phyloP scores from a whole-genome alignment of 805 yeast species.

The Ogataea populi-albae region DNA sequence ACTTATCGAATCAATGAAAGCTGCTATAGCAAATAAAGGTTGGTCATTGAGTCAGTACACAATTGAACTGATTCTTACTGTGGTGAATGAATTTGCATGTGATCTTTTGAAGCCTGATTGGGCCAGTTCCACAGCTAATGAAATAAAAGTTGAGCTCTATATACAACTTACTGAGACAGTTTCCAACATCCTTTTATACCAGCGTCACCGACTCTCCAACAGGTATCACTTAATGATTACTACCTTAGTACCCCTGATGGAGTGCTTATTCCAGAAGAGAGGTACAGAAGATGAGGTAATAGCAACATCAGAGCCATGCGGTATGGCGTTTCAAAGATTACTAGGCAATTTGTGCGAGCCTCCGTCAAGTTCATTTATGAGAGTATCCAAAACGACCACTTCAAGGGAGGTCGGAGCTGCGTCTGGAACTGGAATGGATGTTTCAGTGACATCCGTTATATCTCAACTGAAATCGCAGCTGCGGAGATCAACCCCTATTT shows the following conservation, averaged over 20 bases:
- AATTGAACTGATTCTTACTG: conserved; percentile 45
- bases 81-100: conserved; percentile 14
- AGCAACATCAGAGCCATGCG: conserved; percentile 34
- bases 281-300: conserved; percentile 3
- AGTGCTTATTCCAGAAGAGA: conserved; percentile 36
- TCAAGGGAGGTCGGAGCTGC: too few species aligned
- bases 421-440: conserved; percentile 26
- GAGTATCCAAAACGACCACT: conserved; percentile 14
- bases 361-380: conserved; percentile 30
- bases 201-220: conserved; percentile 64
- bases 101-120: conserved; percentile 3
- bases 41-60: conserved; percentile 67
- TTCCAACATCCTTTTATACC: conserved; percentile 62
- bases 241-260: conserved; percentile 50
- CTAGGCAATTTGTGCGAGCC: conserved; percentile 76
- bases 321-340: conserved; percentile 53
- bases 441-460: conserved; percentile 49
- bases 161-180: conserved; percentile 47
- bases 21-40: conserved; percentile 44
- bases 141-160: conserved; percentile 11
- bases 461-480: conserved; percentile 56
- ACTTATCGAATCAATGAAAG: conserved; percentile 36
- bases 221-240: conserved; percentile 67
- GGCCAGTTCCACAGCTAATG: too few species aligned
- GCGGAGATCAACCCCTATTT: conserved; percentile 58